Evolutionary conservation across 257 asterid genomes (phyloP).

Genomic region (Penstemon eatonii): DNA sequence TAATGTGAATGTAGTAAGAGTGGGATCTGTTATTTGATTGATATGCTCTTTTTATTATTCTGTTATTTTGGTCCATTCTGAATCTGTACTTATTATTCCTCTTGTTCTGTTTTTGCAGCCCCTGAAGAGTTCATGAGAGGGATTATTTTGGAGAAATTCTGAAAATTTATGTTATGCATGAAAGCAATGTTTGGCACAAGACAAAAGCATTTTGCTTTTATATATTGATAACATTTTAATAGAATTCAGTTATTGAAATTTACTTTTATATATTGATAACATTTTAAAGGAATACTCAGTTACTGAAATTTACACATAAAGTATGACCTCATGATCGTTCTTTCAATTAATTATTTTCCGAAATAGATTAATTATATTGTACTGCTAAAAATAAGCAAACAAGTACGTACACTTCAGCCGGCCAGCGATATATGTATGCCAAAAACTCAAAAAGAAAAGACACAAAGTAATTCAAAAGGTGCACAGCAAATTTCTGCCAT

Average conservation of each 20-base stretch:
- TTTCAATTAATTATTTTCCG: too few species aligned
- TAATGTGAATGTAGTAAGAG: too few species aligned
- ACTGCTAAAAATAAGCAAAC: background rate
- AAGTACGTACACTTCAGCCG: constrained; percentile 13
- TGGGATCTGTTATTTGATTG: too few species aligned
- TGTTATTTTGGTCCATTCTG: background rate
- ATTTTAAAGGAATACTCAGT: too few species aligned
- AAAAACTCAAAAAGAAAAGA: constrained; percentile 8
- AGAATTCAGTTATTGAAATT: too few species aligned
- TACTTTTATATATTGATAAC: too few species aligned
- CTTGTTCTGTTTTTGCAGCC: constrained; percentile 43
- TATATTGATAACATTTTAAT: too few species aligned
- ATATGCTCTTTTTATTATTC: background rate
- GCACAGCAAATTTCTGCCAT: constrained; percentile 14
- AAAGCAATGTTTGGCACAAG: too few species aligned
- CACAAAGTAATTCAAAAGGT: background rate
- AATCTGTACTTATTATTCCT: background rate
- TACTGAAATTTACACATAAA: too few species aligned
- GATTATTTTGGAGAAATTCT: constrained; percentile 54
- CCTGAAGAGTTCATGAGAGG: constrained; percentile 68
- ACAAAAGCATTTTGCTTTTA: too few species aligned
- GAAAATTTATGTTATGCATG: background rate
- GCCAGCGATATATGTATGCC: constrained; percentile 23
- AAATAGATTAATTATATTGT: too few species aligned
- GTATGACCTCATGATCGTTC: too few species aligned